A percentile compares a stretch with the other conserved stretches of the same genome.
Evolutionary conservation across 805 yeast species (phyloP).

Genomic region (Sugiyamaella boreocaroliniensis): DNA sequence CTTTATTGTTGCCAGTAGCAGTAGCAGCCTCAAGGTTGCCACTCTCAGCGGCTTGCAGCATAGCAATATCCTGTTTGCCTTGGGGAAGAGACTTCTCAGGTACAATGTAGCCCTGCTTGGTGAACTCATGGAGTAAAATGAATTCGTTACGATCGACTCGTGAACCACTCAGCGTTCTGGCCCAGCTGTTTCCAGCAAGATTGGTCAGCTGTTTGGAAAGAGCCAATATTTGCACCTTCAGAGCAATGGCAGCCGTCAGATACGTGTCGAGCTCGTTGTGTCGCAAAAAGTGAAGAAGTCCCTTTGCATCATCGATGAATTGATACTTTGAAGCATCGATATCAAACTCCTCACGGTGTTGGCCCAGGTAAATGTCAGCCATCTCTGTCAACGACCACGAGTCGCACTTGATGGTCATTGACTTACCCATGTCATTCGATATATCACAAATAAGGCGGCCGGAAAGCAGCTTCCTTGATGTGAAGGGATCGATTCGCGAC

Average conservation of each 20-base stretch:
- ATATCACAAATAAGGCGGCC: conserved; percentile 90
- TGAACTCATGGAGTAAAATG: conserved; percentile 86
- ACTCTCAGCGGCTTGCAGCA: conserved; percentile 25
- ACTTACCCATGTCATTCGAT: conserved; percentile 91
- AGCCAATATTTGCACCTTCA: conserved; percentile 77
- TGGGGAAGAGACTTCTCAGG: conserved; percentile 65
- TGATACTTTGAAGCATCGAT: conserved; percentile 55
- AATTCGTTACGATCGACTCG: conserved; percentile 94
- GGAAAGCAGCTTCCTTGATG: conserved; percentile 51
- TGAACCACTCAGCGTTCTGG: conserved; percentile 88
- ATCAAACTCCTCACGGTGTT: conserved; percentile 65
- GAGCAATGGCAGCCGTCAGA: conserved; percentile 70
- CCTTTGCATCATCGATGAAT: conserved; percentile 47
- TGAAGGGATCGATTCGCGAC: conserved; percentile 46
- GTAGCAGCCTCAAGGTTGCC: conserved; percentile 36
- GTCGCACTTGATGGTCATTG: conserved; percentile 84
- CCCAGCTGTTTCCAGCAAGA: conserved; percentile 96
- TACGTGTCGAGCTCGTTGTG: conserved; percentile 63
- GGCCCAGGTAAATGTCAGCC: conserved; percentile 72
- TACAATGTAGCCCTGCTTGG: conserved; percentile 67
- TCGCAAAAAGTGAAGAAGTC: conserved; percentile 59
- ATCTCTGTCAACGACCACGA: conserved; percentile 92
- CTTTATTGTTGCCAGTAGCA: conserved; percentile 7
- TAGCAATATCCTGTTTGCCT: conserved; percentile 1
- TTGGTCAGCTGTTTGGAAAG: conserved; percentile 86